Percentiles rank a stretch among this genome's conserved stretches.
Conservation (phyloP, 495 filamentous ascomycete species). For the Alectoria sarmentosa region DNA sequence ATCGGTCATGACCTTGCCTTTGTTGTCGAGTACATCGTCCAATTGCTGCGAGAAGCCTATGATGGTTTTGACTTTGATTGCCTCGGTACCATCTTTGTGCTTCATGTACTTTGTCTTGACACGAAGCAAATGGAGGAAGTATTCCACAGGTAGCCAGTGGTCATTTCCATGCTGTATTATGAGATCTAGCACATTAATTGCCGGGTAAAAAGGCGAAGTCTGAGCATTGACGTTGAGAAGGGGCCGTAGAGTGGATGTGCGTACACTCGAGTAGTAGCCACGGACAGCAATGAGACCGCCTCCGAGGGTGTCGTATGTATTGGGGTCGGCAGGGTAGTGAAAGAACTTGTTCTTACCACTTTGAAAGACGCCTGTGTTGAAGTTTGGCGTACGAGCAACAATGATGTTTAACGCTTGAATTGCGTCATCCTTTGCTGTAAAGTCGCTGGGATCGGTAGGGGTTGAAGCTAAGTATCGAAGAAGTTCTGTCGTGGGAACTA, state of each 20-base stretch:
- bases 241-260: constrained; percentile 55
- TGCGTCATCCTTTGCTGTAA: constrained; percentile 36
- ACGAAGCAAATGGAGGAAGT: constrained; percentile 6
- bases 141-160: background rate
- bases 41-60: constrained; percentile 3
- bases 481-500: constrained; percentile 8
- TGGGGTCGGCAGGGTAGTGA: constrained; percentile 13
- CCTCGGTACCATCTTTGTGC: background rate
- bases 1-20: background rate
- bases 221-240: constrained; percentile 26
- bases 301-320: constrained; percentile 22
- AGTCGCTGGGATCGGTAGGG: constrained; percentile 43
- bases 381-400: constrained; percentile 33
- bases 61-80: constrained; percentile 10
- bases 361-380: constrained; percentile 25
- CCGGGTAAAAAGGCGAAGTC: constrained; percentile 13
- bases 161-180: background rate
- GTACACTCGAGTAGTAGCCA: constrained; percentile 62
- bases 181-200: background rate
- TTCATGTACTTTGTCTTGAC: constrained; percentile 14
- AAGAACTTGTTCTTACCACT: constrained; percentile 23
- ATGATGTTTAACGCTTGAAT: constrained; percentile 47
- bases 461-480: constrained; percentile 38
- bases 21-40: background rate
- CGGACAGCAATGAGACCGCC: constrained; percentile 46